Conservation (phyloP, 2,329 filamentous ascomycete genomes). For the Penicillium sp. region DNA sequence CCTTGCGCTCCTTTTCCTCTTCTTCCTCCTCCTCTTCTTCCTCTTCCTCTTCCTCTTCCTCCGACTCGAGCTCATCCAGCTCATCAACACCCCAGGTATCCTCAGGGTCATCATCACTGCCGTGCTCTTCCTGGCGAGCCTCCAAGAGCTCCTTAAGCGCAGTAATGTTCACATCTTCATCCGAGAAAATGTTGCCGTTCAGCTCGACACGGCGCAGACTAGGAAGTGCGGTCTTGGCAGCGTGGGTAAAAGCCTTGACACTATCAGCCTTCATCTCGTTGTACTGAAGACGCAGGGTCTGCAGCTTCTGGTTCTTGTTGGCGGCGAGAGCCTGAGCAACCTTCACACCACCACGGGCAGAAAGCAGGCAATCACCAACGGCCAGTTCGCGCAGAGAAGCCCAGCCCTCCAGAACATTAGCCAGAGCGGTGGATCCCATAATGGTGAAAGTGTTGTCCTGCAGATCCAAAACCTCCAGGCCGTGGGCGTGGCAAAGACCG, state of each 20-base stretch:
- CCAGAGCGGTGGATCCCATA: conserved; percentile 74
- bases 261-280: conserved; percentile 86
- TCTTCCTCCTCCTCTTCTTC: conserved; percentile 69
- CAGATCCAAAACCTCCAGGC: conserved; percentile 76
- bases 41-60: conserved; percentile 68
- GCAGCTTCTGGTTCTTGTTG: conserved; percentile 75
- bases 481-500: conserved; percentile 69
- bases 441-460: conserved; percentile 97
- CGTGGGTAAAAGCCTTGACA: conserved; percentile 68
- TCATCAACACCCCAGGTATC: conserved; percentile 83
- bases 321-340: conserved; percentile 71
- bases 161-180: conserved; percentile 74
- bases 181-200: conserved; percentile 92
- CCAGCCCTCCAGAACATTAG: conserved; percentile 74
- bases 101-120: conserved; percentile 64
- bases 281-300: conserved; percentile 82
- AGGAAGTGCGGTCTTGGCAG: conserved; percentile 68
- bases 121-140: conserved; percentile 70
- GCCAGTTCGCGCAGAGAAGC: conserved; percentile 75
- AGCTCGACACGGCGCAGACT: conserved; percentile 82
- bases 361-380: conserved; percentile 82
- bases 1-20: conserved; percentile 56
- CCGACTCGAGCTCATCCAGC: conserved; percentile 75
- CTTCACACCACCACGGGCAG: conserved; percentile 71
- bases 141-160: conserved; percentile 70